Base-by-base conservation (phyloP, 495 filamentous ascomycete species). In the Penicillium canescens region DNA sequence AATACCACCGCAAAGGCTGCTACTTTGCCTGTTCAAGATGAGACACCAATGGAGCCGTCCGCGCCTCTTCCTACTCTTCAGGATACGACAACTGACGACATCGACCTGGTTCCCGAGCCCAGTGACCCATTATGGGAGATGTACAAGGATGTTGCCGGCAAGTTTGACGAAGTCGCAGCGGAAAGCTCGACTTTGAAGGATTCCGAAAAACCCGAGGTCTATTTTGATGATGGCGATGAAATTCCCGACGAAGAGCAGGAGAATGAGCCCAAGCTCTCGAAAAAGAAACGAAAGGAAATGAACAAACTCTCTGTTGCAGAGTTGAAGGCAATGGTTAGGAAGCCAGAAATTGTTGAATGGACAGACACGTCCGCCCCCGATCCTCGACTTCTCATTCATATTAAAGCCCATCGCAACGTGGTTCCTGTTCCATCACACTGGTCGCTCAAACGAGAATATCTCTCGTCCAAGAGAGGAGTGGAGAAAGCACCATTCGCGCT, bases 281-380 rank as follows among this genome's bases (percentile, higher is more conserved):
- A 96, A 73, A 96, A 96, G 78, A 91, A 92, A 58, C 79, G 89
- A 48, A 98, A 97, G 73, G 85, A 88, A 74, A 70, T 88, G 62
- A 93, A 87, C 75, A 96, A 95, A 72, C 80, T 97, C 9, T 95
- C 93, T 14, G 89, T 98, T 34, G 94, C 94, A 35, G 91, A 97
- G 69, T 81, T 98, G 42, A 98, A 98, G 71, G 90, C 92, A 21
- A 74, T 96, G 49, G 94, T 96, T 41, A 79, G 81, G 60, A 94
- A 92, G 59, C 94, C 94, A 8, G 94, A 98, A 68, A 86, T 92
- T 0, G 94, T 98, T 2, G 94, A 98, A 61, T 97, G 93, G 94
- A 95, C 93, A 39, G 94, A 98, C 66, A 89, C 90, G 16, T 94
- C 90, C n/a, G 91, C 93, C 3, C 80, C 87, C 37, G 94, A 98